Percentiles rank a stretch among this genome's conserved stretches.
Evolutionary conservation across 1,284 basidiomycete genomes (phyloP).

Genomic region (Boletus holoroseus): DNA sequence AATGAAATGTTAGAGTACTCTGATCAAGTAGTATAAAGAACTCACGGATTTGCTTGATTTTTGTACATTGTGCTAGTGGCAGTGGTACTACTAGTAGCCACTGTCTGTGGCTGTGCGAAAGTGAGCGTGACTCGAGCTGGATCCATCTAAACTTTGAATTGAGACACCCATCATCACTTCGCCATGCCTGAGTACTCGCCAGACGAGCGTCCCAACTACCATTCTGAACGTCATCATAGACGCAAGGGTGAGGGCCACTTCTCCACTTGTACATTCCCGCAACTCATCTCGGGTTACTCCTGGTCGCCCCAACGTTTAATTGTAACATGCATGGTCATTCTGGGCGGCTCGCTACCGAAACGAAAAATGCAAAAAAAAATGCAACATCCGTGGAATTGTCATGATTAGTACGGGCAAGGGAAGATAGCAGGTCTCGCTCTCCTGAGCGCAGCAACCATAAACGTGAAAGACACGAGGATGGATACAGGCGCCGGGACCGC

Average conservation of each 20-base stretch:
- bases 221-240: constrained; percentile 10
- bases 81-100: no score
- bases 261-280: background rate
- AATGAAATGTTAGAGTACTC: background rate
- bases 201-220: constrained; percentile 3
- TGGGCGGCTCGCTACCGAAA: constrained; percentile 17
- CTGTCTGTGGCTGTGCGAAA: background rate
- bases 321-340: constrained; percentile 8
- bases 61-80: background rate
- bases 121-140: background rate
- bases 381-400: background rate
- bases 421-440: constrained; percentile 25
- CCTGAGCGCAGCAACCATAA: constrained; percentile 14
- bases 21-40: background rate
- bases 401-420: constrained; percentile 17
- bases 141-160: background rate
- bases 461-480: constrained; percentile 11
- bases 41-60: background rate
- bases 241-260: constrained; percentile 28
- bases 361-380: constrained; percentile 4
- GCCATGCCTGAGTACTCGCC: constrained; percentile 12
- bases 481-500: constrained; percentile 6
- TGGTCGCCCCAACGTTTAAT: constrained; percentile 22
- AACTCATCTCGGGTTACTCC: constrained; percentile 24
- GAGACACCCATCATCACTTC: background rate